Percentiles rank a stretch among this genome's conserved stretches.
These are phyloP conservation scores for Chlamydomonas asymmetrica DNA, from an alignment of 139 green algal genomes.

Conservation along the genomic window DNA sequence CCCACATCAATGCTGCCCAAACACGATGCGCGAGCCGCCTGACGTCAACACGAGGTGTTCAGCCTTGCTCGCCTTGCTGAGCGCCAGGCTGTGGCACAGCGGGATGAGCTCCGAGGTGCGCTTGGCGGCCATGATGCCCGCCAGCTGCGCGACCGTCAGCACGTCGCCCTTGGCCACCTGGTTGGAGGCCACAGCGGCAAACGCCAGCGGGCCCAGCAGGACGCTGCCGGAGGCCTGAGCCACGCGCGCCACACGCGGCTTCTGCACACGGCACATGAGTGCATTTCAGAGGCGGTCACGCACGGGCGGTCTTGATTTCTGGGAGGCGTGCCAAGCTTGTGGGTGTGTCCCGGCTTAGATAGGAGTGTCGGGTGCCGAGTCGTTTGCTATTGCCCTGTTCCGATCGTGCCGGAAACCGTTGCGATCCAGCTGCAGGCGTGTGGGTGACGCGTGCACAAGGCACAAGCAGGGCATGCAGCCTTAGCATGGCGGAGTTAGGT, in stretches of 20 bases:
- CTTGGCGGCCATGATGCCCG: constrained; percentile 94
- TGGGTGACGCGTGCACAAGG: too few species aligned
- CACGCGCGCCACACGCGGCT: constrained; percentile 48
- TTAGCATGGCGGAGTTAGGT: too few species aligned
- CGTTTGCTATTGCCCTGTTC: too few species aligned
- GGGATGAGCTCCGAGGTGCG: constrained; percentile 83
- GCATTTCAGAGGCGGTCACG: too few species aligned
- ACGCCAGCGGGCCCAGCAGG: constrained; percentile 66
- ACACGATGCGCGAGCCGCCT: not conserved
- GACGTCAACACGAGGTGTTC: not conserved
- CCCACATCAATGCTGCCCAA: not conserved
- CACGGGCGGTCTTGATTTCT: too few species aligned
- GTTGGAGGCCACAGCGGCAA: constrained; percentile 67
- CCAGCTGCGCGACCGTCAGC: constrained; percentile 81
- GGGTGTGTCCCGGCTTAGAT: too few species aligned
- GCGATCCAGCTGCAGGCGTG: too few species aligned
- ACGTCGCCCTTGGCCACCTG: constrained; percentile 88
- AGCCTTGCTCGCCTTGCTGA: constrained; percentile 52
- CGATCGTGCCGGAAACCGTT: too few species aligned
- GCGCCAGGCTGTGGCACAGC: constrained; percentile 82
- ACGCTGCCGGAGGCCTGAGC: constrained; percentile 74
- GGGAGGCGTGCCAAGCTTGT: too few species aligned
- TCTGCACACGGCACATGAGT: constrained; percentile 46
- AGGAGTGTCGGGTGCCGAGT: too few species aligned
- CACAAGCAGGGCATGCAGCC: too few species aligned